These are phyloP conservation scores for Epichloe bromicola DNA, from an alignment of 2,329 filamentous ascomycete species.

Conservation along the genomic window DNA sequence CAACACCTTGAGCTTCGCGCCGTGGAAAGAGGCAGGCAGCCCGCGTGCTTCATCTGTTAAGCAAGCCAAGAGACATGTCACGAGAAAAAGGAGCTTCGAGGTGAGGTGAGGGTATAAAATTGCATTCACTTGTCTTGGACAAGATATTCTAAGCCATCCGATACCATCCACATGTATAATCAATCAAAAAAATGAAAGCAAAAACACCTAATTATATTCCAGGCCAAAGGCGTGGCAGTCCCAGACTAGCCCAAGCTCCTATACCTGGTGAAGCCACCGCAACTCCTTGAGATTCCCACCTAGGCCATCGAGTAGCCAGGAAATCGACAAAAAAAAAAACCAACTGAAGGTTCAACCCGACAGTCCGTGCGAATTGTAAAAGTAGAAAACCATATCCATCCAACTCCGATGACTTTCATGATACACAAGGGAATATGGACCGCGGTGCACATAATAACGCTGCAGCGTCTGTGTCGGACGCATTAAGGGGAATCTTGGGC, in stretches of 20 bases:
- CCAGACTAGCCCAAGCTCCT: background rate
- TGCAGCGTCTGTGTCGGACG: constrained; percentile 4
- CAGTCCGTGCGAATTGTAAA: background rate
- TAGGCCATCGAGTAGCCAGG: background rate
- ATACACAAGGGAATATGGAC: background rate
- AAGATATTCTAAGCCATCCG: background rate
- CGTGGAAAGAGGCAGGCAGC: background rate
- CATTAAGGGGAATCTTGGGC: constrained; percentile 1
- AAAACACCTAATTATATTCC: constrained; percentile 3
- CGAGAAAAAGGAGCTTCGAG: background rate
- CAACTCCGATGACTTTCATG: background rate
- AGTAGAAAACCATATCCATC: background rate
- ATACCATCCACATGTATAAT: background rate
- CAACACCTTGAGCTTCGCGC: too few species aligned
- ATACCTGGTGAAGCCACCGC: constrained; percentile 1
- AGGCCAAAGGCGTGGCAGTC: constrained; percentile 1
- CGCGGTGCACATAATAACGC: constrained; percentile 1
- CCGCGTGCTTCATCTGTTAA: too few species aligned
- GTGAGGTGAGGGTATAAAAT: background rate
- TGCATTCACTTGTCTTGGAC: background rate
- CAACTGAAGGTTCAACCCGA: background rate
- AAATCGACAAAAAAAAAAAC: background rate
- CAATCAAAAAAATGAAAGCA: background rate
- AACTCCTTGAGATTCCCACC: constrained; percentile 1
- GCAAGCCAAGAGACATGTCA: background rate